Conservation (phyloP, 2,329 filamentous ascomycete species). For the Xylariaceae sp. region DNA sequence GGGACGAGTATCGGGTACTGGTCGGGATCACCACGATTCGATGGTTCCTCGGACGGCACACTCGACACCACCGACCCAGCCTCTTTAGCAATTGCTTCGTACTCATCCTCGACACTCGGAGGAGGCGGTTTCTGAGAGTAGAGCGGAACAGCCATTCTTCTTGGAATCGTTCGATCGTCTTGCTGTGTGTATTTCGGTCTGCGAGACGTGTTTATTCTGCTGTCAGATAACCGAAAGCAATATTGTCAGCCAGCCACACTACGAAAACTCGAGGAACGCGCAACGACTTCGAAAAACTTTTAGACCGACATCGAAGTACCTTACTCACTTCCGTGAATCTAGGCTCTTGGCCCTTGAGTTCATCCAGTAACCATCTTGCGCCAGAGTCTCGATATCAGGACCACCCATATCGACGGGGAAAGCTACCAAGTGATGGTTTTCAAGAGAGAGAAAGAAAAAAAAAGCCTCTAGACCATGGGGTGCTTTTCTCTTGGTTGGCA, state of each 20-base stretch:
- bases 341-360: slow-evolving; percentile 28
- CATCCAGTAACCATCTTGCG: slow-evolving; percentile 32
- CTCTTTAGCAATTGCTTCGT: slow-evolving; percentile 57
- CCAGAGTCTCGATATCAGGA: slow-evolving; percentile 27
- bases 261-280: neutral
- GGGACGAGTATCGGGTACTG: slow-evolving; percentile 64
- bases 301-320: slow-evolving; percentile 15
- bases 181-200: slow-evolving; percentile 22
- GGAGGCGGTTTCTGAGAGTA: slow-evolving; percentile 47
- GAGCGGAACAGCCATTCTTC: slow-evolving; percentile 21
- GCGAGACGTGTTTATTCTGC: slow-evolving; percentile 14
- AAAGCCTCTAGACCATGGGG: slow-evolving; percentile 22
- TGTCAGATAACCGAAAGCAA: slow-evolving; percentile 13
- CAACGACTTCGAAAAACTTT: neutral
- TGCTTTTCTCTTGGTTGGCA: too few species aligned
- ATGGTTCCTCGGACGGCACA: slow-evolving; percentile 48
- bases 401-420: slow-evolving; percentile 26
- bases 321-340: slow-evolving; percentile 27
- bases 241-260: slow-evolving; percentile 8
- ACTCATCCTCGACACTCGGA: slow-evolving; percentile 66
- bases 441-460: slow-evolving; percentile 6
- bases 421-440: too few species aligned
- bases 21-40: slow-evolving; percentile 59
- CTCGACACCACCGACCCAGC: slow-evolving; percentile 37
- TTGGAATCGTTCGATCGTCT: slow-evolving; percentile 22